Percentiles rank a stretch among this genome's conserved stretches.
These are phyloP conservation scores for Cystobasidium onofrii DNA, from an alignment of 768 basidiomycete species.

Conservation along the genomic window DNA sequence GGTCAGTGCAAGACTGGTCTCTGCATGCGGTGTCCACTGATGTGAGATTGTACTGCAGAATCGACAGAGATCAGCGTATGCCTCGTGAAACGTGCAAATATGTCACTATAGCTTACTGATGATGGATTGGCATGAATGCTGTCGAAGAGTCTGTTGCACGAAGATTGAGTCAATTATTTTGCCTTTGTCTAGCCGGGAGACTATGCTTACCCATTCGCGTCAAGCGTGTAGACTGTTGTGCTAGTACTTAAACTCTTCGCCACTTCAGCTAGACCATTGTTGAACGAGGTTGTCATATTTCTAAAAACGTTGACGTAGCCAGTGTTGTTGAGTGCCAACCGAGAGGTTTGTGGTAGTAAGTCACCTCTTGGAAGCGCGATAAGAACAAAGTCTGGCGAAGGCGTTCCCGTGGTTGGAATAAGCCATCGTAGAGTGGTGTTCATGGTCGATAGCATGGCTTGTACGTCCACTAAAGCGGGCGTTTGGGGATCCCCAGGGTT, in stretches of 20 bases:
- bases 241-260: background rate
- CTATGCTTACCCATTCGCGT: conserved; percentile 6
- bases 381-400: conserved; percentile 12
- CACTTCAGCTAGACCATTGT: background rate
- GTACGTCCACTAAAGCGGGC: background rate
- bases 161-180: background rate
- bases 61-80: background rate
- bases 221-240: conserved; percentile 25
- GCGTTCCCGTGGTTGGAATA: background rate
- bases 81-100: background rate
- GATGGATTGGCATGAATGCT: background rate
- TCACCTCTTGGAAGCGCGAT: conserved; percentile 7
- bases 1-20: background rate
- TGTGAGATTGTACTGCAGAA: conserved; percentile 9
- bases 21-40: background rate
- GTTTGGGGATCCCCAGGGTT: background rate
- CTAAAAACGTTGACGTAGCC: conserved; percentile 3
- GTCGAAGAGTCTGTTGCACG: conserved; percentile 13
- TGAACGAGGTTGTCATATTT: conserved; percentile 12
- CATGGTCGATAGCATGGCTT: conserved; percentile 3
- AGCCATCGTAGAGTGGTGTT: conserved; percentile 4
- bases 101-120: background rate
- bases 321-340: background rate
- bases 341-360: background rate
- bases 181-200: background rate